Evolutionary conservation across 225 moss, liverwort and hornwort genomes (phyloP).

Genomic region (Pseudoscleropodium purum): DNA sequence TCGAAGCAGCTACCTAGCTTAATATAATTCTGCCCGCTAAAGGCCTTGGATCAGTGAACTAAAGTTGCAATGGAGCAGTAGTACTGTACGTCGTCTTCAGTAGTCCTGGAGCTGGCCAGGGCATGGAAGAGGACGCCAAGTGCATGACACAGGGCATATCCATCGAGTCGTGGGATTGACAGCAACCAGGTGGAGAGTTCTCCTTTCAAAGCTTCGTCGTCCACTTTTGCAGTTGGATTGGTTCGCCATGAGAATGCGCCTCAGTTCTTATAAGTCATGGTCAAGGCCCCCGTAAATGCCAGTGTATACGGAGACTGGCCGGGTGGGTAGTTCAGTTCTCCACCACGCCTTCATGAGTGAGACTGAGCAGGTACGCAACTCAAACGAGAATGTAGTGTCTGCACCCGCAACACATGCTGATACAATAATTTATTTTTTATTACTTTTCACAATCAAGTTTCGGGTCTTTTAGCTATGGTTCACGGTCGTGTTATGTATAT

Average conservation of each 20-base stretch:
- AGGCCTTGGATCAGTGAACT: not conserved
- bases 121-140: slow-evolving; percentile 11
- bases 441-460: not conserved
- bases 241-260: slow-evolving; percentile 12
- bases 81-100: not conserved
- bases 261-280: not conserved
- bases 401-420: not conserved
- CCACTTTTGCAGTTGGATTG: slow-evolving; percentile 2
- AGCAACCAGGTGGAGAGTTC: not conserved
- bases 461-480: not conserved
- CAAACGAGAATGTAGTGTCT: not conserved
- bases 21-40: not conserved
- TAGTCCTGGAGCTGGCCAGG: not conserved
- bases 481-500: not conserved
- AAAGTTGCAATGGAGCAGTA: not conserved
- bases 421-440: not conserved
- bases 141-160: not conserved
- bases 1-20: not conserved
- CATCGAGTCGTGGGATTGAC: slow-evolving; percentile 15
- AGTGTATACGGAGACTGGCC: not conserved
- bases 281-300: not conserved
- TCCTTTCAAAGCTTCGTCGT: not conserved
- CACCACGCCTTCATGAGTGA: slow-evolving; percentile 20
- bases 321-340: not conserved
- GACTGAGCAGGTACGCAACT: not conserved